A percentile compares a stretch with the other conserved stretches of the same genome.
Evolutionary conservation across 2,329 filamentous ascomycete species (phyloP).

Genomic region (Cladobotryum protrusum): DNA sequence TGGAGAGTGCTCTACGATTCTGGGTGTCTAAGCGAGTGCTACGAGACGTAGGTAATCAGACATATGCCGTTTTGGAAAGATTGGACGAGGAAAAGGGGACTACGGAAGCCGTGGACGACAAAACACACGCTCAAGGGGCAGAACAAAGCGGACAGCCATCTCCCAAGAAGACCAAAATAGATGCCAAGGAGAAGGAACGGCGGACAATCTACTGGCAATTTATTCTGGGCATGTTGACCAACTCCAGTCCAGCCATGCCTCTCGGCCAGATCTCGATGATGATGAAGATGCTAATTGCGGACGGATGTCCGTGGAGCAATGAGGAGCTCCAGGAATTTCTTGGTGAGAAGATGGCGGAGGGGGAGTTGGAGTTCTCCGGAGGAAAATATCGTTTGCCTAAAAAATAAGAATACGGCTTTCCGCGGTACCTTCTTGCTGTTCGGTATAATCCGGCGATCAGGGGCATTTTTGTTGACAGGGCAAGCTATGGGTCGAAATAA

Average conservation of each 20-base stretch:
- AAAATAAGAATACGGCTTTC: constrained; percentile 38
- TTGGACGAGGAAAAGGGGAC: constrained; percentile 36
- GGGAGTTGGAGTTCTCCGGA: constrained; percentile 61
- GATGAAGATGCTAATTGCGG: constrained; percentile 85
- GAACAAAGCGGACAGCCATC: constrained; percentile 29
- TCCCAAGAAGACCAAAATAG: constrained; percentile 49
- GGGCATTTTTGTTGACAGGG: background rate
- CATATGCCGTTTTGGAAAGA: constrained; percentile 63
- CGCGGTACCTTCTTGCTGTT: constrained; percentile 1
- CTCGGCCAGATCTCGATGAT: constrained; percentile 81
- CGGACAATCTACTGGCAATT: constrained; percentile 78
- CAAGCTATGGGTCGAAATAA: background rate
- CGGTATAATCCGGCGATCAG: background rate
- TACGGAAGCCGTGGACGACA: constrained; percentile 26
- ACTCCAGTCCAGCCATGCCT: constrained; percentile 75
- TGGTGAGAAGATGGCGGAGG: constrained; percentile 66
- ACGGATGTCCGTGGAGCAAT: constrained; percentile 82
- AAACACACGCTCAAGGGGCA: constrained; percentile 17
- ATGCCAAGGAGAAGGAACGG: constrained; percentile 57
- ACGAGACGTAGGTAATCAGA: constrained; percentile 46
- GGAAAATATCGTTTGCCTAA: constrained; percentile 64
- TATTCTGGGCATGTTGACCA: constrained; percentile 91
- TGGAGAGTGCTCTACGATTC: constrained; percentile 60
- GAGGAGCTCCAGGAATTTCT: constrained; percentile 83
- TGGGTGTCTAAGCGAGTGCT: constrained; percentile 67